Evolutionary conservation across 2,329 filamentous ascomycete genomes (phyloP), one percentile per base, ranked within the genome.

Genomic region (Malbranchea cinnamomea): DNA sequence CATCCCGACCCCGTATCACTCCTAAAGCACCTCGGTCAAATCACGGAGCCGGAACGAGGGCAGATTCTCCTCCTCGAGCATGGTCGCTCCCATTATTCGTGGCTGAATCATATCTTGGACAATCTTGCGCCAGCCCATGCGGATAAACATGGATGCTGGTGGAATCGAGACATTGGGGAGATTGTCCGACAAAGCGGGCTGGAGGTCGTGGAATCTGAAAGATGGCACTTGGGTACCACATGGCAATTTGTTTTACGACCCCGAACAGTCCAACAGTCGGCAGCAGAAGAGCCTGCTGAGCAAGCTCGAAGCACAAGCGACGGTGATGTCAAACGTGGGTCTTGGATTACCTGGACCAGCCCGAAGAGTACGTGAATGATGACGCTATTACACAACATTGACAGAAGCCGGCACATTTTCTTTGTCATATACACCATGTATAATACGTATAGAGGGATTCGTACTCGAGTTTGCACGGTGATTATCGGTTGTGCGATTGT

Each of bases 91-190:
- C 37, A 58, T 34, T 62, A 62, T 36, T 46, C 41, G 14, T 63
- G 59, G 57, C 21, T 65, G 37, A 65, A 66, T 44, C 43, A 45
- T 4, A 47, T 63, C 8, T 42, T 66, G 32, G 62, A 65, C 39
- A 58, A 57, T 28, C 42, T 59, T 32, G 62, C 62, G 2, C 48
- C 58, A 4, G 48, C 53, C 22, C 62, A 65, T 46, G 62, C 62
- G 19, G 49, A 62, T 37, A 48, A 53, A n/a, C 59, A 63, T 47
- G 62, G 62, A 10, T 66, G 62, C 42, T 66, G 62, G 62, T 64
- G 57, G 53, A 66, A 66, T 44, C 52, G 60, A 22, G 62, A 66
- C 50, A 62, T 66, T 26, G 59, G 57, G 19, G 46, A 51, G 32
- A 56, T 65, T 38, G 52, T 65, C n/a, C 40, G 45, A 31, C 47